Percentiles rank a stretch among this genome's conserved stretches.
phyloP scores from a whole-genome alignment of 2,329 filamentous ascomycete species.

The Dactylellina parvicollis region DNA sequence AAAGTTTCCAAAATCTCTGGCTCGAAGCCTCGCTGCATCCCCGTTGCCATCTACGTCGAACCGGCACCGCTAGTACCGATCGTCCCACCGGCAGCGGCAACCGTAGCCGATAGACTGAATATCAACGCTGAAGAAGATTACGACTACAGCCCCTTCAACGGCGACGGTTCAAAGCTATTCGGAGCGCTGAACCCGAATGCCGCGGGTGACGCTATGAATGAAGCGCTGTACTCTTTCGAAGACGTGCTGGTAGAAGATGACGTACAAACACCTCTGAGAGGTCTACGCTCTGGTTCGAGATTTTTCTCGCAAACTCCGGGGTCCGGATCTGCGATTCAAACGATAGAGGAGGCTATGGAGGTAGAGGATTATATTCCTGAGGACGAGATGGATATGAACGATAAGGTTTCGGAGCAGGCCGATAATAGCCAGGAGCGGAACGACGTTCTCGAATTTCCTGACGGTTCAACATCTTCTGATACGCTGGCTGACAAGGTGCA shows the following conservation, averaged over 20 bases:
- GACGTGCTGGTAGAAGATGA: not conserved
- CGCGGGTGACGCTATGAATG: not conserved
- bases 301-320: not conserved
- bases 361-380: not conserved
- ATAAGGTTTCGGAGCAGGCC: not conserved
- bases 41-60: not conserved
- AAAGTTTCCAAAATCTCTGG: constrained; percentile 2
- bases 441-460: not conserved
- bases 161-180: not conserved
- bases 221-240: not conserved
- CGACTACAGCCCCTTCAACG: no score
- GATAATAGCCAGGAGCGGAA: constrained; percentile 20
- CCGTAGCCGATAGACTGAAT: no score
- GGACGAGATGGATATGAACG: not conserved
- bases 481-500: not conserved
- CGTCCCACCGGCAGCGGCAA: not conserved
- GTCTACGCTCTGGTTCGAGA: not conserved
- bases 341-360: not conserved
- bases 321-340: not conserved
- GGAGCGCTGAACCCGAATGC: not conserved
- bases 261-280: not conserved
- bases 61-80: not conserved
- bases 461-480: not conserved
- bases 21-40: constrained; percentile 11
- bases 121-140: no score